Evolutionary conservation across 2,329 filamentous ascomycete species (phyloP).

Genomic region (Mycosphaerella sp.): DNA sequence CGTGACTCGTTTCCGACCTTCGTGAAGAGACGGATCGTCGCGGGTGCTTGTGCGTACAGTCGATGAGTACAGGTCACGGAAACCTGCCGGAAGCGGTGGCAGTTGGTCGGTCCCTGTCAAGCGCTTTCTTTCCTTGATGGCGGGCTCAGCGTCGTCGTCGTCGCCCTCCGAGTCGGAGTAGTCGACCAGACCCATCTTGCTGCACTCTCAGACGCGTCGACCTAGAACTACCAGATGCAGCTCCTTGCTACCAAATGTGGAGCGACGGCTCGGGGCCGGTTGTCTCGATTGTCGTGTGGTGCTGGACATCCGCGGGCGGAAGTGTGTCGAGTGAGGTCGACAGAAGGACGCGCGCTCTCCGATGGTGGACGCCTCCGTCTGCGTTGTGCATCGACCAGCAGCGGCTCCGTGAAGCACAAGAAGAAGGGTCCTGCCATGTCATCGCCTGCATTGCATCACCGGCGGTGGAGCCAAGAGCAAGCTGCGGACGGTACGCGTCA

Average conservation of each 20-base stretch:
- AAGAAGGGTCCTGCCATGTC: neutral
- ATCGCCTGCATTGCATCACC: neutral
- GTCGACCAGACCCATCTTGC: conserved; percentile 56
- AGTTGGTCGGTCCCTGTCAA: conserved; percentile 11
- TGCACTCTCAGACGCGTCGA: neutral
- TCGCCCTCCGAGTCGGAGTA: conserved; percentile 52
- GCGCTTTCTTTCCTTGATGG: conserved; percentile 23
- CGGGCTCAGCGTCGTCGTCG: conserved; percentile 24
- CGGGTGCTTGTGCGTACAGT: conserved; percentile 67
- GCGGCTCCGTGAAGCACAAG: neutral
- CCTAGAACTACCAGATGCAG: neutral
- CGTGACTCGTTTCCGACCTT: conserved; percentile 71
- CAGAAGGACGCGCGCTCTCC: neutral
- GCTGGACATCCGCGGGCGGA: neutral
- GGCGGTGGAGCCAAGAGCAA: neutral
- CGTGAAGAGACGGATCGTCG: conserved; percentile 80
- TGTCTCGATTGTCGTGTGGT: too few relatives aligned
- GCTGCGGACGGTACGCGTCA: too few relatives aligned
- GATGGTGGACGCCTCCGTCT: conserved; percentile 1
- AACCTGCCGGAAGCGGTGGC: conserved; percentile 65
- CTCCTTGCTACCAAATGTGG: too few relatives aligned
- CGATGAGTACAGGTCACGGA: conserved; percentile 85
- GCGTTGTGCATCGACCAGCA: neutral
- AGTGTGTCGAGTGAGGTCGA: neutral
- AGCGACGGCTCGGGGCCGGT: too few relatives aligned